A percentile compares a stretch with the other conserved stretches of the same genome.
Conservation (phyloP, 192 early-diverging fungal genomes). For the Mycoemilia scoparia region DNA sequence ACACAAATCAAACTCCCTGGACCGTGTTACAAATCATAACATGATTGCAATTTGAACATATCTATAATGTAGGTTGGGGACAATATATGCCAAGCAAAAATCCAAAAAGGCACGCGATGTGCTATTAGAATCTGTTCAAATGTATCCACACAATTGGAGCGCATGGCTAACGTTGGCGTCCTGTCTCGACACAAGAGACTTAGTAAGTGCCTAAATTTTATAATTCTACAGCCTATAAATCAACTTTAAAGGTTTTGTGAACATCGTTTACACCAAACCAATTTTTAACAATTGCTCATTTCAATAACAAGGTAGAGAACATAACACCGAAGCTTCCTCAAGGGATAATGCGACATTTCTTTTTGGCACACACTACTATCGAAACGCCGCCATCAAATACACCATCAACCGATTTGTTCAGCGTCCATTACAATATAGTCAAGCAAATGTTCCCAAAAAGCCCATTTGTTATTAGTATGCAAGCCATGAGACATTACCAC, state of each 20-base stretch:
- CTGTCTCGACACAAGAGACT: slow-evolving; percentile 26
- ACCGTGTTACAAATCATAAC: no score
- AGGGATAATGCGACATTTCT: no score
- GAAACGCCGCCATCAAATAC: background rate
- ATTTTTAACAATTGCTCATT: no score
- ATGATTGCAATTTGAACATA: no score
- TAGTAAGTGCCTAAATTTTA: background rate
- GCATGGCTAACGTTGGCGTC: slow-evolving; percentile 68
- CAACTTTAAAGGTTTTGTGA: no score
- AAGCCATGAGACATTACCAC: slow-evolving; percentile 43
- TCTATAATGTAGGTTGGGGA: no score
- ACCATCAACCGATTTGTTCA: slow-evolving; percentile 7
- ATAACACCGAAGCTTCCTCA: no score
- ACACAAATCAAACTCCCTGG: no score
- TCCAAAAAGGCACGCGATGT: slow-evolving; percentile 25
- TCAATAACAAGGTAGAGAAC: no score
- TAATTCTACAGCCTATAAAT: slow-evolving; percentile 19
- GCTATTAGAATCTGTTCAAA: slow-evolving; percentile 43
- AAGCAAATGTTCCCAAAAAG: slow-evolving; percentile 36
- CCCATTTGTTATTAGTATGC: slow-evolving; percentile 41
- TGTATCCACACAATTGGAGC: slow-evolving; percentile 76
- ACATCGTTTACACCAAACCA: no score
- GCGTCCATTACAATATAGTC: slow-evolving; percentile 17
- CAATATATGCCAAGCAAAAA: no score
- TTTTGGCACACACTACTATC: no score